Conservation (phyloP, 768 basidiomycete species). For the Dioszegia crocea region DNA sequence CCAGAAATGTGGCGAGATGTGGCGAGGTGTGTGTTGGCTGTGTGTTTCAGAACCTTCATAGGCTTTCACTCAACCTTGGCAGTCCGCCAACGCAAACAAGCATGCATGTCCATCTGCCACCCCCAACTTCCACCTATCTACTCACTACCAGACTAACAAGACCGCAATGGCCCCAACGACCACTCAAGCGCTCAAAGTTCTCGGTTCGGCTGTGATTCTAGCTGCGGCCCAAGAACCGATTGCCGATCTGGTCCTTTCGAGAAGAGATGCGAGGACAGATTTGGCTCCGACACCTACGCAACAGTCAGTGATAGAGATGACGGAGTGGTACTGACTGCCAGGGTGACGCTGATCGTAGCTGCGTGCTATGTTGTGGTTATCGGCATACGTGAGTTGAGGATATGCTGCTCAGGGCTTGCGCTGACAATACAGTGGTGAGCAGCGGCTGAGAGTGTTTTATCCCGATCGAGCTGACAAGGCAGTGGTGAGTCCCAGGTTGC, state of each 20-base stretch:
- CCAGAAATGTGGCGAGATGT: too few species aligned
- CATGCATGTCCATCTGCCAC: background rate
- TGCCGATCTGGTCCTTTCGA: background rate
- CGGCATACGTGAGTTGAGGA: slow-evolving; percentile 32
- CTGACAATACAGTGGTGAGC: background rate
- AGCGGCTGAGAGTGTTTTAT: too few species aligned
- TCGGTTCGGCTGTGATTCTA: background rate
- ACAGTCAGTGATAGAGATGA: slow-evolving; percentile 3
- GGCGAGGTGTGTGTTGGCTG: too few species aligned
- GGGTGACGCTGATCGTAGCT: slow-evolving; percentile 46
- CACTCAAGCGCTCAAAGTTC: background rate
- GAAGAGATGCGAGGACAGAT: slow-evolving; percentile 1
- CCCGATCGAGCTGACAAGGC: background rate
- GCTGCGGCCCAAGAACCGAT: background rate
- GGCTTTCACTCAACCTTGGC: background rate
- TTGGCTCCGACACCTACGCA: slow-evolving; percentile 13
- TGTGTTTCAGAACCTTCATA: background rate
- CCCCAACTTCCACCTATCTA: background rate
- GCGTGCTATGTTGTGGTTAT: slow-evolving; percentile 45
- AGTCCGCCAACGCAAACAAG: too few species aligned
- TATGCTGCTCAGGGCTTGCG: background rate
- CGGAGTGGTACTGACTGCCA: slow-evolving; percentile 13
- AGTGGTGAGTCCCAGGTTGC: slow-evolving; percentile 9
- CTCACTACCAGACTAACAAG: background rate
- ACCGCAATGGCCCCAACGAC: background rate